Evolutionary conservation across 352 stramenopile genomes (phyloP).

Genomic region (Pythium vanterpoolii): DNA sequence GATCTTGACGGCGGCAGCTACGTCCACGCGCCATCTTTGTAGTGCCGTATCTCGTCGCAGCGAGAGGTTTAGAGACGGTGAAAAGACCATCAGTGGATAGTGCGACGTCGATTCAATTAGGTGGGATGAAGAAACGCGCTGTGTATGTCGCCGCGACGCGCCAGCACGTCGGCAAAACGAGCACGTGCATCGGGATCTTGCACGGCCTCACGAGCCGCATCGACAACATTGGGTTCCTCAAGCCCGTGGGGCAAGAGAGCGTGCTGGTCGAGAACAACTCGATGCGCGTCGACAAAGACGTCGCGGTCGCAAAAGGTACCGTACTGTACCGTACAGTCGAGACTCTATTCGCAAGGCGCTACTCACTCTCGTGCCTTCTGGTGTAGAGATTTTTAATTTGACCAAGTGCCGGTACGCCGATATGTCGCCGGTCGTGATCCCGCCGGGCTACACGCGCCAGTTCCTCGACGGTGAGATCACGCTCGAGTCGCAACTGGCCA

Average conservation of each 20-base stretch:
- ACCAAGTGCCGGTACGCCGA: conserved; percentile 90
- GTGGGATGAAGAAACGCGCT: conserved; percentile 37
- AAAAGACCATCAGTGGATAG: background rate
- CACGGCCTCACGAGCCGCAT: conserved; percentile 92
- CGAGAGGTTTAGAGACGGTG: background rate
- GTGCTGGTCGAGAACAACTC: conserved; percentile 61
- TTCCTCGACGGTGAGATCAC: conserved; percentile 93
- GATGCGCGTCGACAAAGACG: conserved; percentile 90
- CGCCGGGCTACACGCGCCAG: conserved; percentile 93
- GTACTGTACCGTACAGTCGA: too few species aligned
- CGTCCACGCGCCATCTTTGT: background rate
- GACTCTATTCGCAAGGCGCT: too few species aligned
- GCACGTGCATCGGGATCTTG: conserved; percentile 92
- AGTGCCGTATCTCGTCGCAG: background rate
- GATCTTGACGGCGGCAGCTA: background rate
- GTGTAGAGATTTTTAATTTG: conserved; percentile 92
- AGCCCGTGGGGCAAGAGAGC: conserved; percentile 94
- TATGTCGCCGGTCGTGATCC: conserved; percentile 97
- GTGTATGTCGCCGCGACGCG: conserved; percentile 87
- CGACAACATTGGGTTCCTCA: conserved; percentile 89
- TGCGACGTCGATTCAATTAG: background rate
- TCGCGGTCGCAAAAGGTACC: conserved; percentile 88
- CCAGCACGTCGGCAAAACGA: conserved; percentile 91
- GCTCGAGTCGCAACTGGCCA: conserved; percentile 61
- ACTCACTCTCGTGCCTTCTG: too few species aligned